These are phyloP conservation scores for Lophium mytilinum DNA, from an alignment of 495 filamentous ascomycete genomes.

Conservation along the genomic window DNA sequence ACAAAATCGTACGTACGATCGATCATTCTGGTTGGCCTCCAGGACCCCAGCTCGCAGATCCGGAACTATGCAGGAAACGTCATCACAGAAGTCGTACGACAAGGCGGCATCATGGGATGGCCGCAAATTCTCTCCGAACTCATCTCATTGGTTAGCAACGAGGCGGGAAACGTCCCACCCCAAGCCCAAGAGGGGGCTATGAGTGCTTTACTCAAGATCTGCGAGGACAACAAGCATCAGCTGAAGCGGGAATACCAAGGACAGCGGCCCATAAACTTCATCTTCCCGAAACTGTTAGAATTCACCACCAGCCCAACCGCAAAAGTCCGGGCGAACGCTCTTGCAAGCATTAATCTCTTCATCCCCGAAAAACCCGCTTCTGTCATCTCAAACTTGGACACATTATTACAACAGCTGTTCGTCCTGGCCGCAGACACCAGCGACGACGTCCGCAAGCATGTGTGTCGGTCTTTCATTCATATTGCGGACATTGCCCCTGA, in stretches of 20 bases:
- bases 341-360: slow-evolving; percentile 85
- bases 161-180: slow-evolving; percentile 53
- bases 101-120: slow-evolving; percentile 83
- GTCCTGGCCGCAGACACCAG: slow-evolving; percentile 64
- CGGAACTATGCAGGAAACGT: slow-evolving; percentile 85
- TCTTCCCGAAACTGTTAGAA: slow-evolving; percentile 85
- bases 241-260: slow-evolving; percentile 81
- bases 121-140: slow-evolving; percentile 80
- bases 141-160: slow-evolving; percentile 64
- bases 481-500: slow-evolving; percentile 85
- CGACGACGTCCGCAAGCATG: slow-evolving; percentile 75
- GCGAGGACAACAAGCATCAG: slow-evolving; percentile 85
- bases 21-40: slow-evolving; percentile 65
- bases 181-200: slow-evolving; percentile 88
- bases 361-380: slow-evolving; percentile 71
- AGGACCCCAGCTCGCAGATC: slow-evolving; percentile 74
- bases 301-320: slow-evolving; percentile 66
- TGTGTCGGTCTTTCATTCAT: slow-evolving; percentile 88
- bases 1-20: slow-evolving; percentile 70
- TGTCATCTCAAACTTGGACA: slow-evolving; percentile 66
- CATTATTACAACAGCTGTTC: slow-evolving; percentile 74
- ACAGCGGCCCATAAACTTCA: slow-evolving; percentile 74
- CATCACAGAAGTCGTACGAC: slow-evolving; percentile 84
- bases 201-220: slow-evolving; percentile 86
- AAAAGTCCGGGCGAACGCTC: slow-evolving; percentile 68